Conservation (phyloP, 495 filamentous ascomycete species). For the Cercophora samala region DNA sequence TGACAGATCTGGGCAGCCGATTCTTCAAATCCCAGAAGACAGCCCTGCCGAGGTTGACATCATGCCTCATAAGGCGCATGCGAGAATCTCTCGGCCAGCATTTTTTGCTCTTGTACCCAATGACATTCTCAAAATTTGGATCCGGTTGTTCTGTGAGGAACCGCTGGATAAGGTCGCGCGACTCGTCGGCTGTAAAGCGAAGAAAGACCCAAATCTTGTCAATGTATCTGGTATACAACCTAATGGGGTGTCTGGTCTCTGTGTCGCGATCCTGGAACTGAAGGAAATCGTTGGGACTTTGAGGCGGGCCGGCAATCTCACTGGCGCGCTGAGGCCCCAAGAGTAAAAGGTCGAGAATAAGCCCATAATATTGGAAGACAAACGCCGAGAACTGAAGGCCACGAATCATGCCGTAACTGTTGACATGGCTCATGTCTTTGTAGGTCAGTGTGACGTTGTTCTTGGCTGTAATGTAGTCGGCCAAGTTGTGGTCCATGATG, state of each 20-base stretch:
- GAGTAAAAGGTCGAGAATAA: slow-evolving; percentile 91
- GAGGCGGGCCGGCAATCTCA: slow-evolving; percentile 95
- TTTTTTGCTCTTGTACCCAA: slow-evolving; percentile 98
- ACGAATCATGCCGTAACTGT: slow-evolving; percentile 97
- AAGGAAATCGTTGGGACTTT: slow-evolving; percentile 95
- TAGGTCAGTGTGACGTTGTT: slow-evolving; percentile 99
- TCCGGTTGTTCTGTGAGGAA: slow-evolving; percentile 98
- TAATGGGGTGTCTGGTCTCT: slow-evolving; percentile 89
- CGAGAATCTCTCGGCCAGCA: slow-evolving; percentile 98
- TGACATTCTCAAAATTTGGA: slow-evolving; percentile 99
- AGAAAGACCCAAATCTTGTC: slow-evolving; percentile 99
- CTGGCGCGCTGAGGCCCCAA: slow-evolving; percentile 91
- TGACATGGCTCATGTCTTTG: slow-evolving; percentile 99
- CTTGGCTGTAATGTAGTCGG: slow-evolving; percentile 98
- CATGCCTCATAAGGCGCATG: slow-evolving; percentile 98
- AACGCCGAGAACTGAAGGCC: slow-evolving; percentile 97
- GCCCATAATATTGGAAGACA: slow-evolving; percentile 97
- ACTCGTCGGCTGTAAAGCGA: slow-evolving; percentile 89
- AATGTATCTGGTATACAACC: slow-evolving; percentile 95
- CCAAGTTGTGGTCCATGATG: slow-evolving; percentile 99
- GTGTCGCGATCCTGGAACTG: slow-evolving; percentile 92
- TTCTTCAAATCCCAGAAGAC: slow-evolving; percentile 99
- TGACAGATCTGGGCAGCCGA: slow-evolving; percentile 85
- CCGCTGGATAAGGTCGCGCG: slow-evolving; percentile 91
- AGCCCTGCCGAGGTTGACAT: slow-evolving; percentile 95